A percentile compares a stretch with the other conserved stretches of the same genome.
Evolutionary conservation across 345 rosid genomes (phyloP).

Genomic region (Toxicodendron radicans): DNA sequence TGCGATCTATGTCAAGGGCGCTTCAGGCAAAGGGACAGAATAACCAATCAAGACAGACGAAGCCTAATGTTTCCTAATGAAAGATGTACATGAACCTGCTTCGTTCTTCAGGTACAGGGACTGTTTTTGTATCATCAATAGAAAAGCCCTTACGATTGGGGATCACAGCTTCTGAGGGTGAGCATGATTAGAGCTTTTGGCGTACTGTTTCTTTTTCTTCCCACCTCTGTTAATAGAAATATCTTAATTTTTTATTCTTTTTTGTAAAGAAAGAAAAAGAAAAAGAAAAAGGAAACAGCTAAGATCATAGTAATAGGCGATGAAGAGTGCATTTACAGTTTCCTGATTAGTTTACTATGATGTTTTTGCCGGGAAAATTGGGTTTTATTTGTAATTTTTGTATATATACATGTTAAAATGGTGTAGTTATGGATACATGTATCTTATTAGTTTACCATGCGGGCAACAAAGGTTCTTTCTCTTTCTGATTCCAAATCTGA

Average conservation of each 20-base stretch:
- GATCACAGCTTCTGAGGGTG: constrained; percentile 9
- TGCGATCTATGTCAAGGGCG: constrained; percentile 45
- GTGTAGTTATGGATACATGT: neutral
- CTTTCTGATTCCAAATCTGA: no score
- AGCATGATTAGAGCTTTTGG: neutral
- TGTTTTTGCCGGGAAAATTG: neutral
- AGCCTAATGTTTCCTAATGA: neutral
- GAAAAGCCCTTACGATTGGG: constrained; percentile 6
- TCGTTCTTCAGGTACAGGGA: neutral
- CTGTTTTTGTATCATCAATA: neutral
- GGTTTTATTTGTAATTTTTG: constrained; percentile 1
- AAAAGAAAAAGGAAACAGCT: neutral
- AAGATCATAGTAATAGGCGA: constrained; percentile 1
- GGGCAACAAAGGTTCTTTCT: no score
- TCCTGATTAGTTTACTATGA: neutral
- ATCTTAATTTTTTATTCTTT: constrained; percentile 37
- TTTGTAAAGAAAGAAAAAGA: neutral
- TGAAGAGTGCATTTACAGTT: constrained; percentile 7
- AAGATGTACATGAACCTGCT: neutral
- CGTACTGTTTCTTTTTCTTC: neutral
- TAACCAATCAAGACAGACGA: constrained; percentile 29
- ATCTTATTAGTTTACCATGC: neutral
- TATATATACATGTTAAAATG: neutral
- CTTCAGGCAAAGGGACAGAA: constrained; percentile 30
- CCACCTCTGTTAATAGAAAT: constrained; percentile 1